phyloP scores from a whole-genome alignment of 805 yeast species.

The Debaryomyces prosopidis region DNA sequence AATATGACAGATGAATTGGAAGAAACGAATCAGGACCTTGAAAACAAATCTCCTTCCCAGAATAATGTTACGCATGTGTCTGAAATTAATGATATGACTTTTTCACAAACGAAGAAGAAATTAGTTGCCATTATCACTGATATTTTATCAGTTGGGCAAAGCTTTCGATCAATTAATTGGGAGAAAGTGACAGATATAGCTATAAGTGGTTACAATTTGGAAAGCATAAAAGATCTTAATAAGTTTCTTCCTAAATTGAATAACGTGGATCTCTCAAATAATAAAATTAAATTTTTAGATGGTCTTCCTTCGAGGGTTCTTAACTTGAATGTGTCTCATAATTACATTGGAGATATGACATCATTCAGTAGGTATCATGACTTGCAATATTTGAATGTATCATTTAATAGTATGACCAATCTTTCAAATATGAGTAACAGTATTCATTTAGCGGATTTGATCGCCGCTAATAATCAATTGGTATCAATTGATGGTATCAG shows the following conservation, averaged over 20 bases:
- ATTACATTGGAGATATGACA: constrained; percentile 41
- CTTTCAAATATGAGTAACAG: constrained; percentile 38
- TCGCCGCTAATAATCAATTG: constrained; percentile 37
- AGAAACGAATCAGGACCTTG: neutral
- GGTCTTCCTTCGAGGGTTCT: constrained; percentile 46
- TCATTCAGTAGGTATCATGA: constrained; percentile 40
- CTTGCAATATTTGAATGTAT: constrained; percentile 43
- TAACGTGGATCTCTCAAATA: constrained; percentile 41
- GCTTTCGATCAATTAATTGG: constrained; percentile 43
- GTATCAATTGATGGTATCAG: constrained; percentile 35
- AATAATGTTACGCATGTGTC: constrained; percentile 44
- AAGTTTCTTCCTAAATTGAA: constrained; percentile 45
- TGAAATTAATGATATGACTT: constrained; percentile 45
- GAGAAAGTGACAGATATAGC: constrained; percentile 35
- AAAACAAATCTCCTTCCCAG: constrained; percentile 9
- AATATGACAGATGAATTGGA: constrained; percentile 14
- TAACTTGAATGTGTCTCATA: constrained; percentile 38
- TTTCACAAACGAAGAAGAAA: constrained; percentile 45
- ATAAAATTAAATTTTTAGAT: constrained; percentile 41
- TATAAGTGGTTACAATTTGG: constrained; percentile 32
- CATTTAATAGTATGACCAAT: constrained; percentile 35
- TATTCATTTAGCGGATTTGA: constrained; percentile 43
- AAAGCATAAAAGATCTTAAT: constrained; percentile 44
- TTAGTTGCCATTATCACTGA: constrained; percentile 49
- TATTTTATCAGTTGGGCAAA: constrained; percentile 30